A percentile compares a stretch with the other conserved stretches of the same genome.
Conservation (phyloP, 805 yeast genomes). For the Sugiyamaella mastotermitis region DNA sequence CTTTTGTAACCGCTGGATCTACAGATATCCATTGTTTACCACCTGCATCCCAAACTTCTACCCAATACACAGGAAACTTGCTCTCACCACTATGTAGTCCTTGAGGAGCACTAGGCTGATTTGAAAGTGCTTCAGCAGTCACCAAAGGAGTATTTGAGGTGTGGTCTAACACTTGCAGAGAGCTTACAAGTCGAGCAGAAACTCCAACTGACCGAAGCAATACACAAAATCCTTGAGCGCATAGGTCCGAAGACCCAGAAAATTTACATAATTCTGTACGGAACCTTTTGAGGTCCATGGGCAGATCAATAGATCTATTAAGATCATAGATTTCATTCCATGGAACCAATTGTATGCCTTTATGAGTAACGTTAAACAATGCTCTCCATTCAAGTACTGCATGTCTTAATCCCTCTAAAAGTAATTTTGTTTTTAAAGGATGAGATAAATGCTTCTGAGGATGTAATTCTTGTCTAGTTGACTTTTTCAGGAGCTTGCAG, state of each 20-base stretch:
- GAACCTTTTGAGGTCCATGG: constrained; percentile 39
- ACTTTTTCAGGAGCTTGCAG: constrained; percentile 42
- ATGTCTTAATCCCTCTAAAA: constrained; percentile 71
- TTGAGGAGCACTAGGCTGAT: not conserved
- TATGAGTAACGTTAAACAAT: constrained; percentile 43
- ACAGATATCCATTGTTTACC: constrained; percentile 74
- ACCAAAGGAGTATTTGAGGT: constrained; percentile 29
- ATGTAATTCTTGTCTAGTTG: constrained; percentile 41
- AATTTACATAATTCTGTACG: constrained; percentile 37
- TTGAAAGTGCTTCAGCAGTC: not conserved
- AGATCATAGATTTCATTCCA: constrained; percentile 43
- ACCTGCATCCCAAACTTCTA: constrained; percentile 83
- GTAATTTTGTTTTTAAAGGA: constrained; percentile 52
- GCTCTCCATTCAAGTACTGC: constrained; percentile 57
- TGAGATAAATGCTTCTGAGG: constrained; percentile 40
- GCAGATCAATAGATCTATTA: constrained; percentile 16
- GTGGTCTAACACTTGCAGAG: constrained; percentile 88
- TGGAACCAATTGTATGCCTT: constrained; percentile 35
- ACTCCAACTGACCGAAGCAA: constrained; percentile 65
- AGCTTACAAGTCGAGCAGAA: constrained; percentile 68
- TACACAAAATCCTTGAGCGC: constrained; percentile 83
- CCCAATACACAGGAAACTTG: constrained; percentile 77
- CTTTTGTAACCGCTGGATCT: constrained; percentile 65
- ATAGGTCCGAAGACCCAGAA: constrained; percentile 69
- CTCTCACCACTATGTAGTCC: constrained; percentile 1